Evolutionary conservation across 495 filamentous ascomycete species (phyloP).

Genomic region (Aspergillus sclerotiicarbonarius): DNA sequence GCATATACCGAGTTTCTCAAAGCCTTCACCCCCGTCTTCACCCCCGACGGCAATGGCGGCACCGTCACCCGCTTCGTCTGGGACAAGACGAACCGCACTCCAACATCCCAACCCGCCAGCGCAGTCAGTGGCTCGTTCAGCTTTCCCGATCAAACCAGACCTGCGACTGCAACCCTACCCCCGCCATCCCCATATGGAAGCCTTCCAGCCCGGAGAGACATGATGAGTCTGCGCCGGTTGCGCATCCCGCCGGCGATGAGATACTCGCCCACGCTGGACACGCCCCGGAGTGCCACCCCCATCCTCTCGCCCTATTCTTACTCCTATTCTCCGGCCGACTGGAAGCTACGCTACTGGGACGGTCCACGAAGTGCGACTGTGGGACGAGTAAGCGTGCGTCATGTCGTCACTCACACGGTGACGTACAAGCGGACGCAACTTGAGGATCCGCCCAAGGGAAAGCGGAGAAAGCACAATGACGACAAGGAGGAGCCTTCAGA

Average conservation of each 20-base stretch:
- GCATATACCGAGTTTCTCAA: constrained; percentile 94
- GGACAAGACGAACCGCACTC: constrained; percentile 25
- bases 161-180: constrained; percentile 33
- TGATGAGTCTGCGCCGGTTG: constrained; percentile 33
- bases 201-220: constrained; percentile 21
- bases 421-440: constrained; percentile 44
- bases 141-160: constrained; percentile 19
- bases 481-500: not conserved
- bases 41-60: constrained; percentile 34
- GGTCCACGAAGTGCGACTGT: constrained; percentile 29
- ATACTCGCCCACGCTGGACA: constrained; percentile 26
- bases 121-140: constrained; percentile 36
- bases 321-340: constrained; percentile 41
- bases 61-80: constrained; percentile 33
- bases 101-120: constrained; percentile 40
- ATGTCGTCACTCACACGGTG: constrained; percentile 51
- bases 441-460: constrained; percentile 42
- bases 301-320: constrained; percentile 41
- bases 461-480: constrained; percentile 32
- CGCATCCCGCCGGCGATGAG: constrained; percentile 37
- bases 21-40: constrained; percentile 65
- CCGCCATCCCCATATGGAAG: constrained; percentile 34
- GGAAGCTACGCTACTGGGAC: constrained; percentile 40
- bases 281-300: constrained; percentile 30
- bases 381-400: constrained; percentile 42